phyloP scores from a whole-genome alignment of 768 basidiomycete genomes.

The Leccinum barrowsii region DNA sequence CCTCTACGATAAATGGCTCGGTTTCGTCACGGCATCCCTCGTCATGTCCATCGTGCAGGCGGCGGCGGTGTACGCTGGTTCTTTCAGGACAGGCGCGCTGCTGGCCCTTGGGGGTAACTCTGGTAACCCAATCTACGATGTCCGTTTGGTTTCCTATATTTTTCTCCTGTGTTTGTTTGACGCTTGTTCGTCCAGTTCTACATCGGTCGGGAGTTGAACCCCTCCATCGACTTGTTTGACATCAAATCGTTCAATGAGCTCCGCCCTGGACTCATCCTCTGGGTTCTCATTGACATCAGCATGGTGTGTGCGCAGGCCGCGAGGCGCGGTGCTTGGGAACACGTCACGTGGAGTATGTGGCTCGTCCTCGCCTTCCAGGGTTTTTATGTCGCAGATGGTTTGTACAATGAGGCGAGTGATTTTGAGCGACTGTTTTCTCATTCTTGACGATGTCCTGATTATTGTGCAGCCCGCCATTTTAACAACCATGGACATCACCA shows the following conservation, averaged over 20 bases:
- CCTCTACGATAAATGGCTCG: constrained; percentile 89
- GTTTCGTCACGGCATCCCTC: constrained; percentile 79
- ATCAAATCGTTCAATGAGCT: constrained; percentile 55
- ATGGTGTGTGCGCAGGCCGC: constrained; percentile 89
- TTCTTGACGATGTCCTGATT: neutral
- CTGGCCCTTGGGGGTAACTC: constrained; percentile 93
- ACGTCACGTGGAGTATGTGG: constrained; percentile 88
- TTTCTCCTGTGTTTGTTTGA: neutral
- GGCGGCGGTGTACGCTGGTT: constrained; percentile 61
- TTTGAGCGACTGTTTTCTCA: neutral
- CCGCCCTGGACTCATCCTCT: constrained; percentile 73
- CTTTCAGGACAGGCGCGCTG: constrained; percentile 66
- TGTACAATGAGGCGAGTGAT: constrained; percentile 84
- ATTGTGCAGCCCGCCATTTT: constrained; percentile 70
- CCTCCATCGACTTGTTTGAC: constrained; percentile 73
- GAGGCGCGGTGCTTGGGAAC: constrained; percentile 59
- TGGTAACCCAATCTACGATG: constrained; percentile 86
- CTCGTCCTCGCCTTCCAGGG: constrained; percentile 82
- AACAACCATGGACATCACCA: constrained; percentile 96
- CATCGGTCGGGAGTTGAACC: constrained; percentile 94
- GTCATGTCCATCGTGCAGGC: constrained; percentile 78
- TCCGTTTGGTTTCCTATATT: constrained; percentile 36
- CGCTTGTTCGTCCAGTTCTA: constrained; percentile 57
- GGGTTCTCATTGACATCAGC: constrained; percentile 86
- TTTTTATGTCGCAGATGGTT: constrained; percentile 80